Conservation (phyloP, 2,329 filamentous ascomycete species). For the Fusarium poae region DNA sequence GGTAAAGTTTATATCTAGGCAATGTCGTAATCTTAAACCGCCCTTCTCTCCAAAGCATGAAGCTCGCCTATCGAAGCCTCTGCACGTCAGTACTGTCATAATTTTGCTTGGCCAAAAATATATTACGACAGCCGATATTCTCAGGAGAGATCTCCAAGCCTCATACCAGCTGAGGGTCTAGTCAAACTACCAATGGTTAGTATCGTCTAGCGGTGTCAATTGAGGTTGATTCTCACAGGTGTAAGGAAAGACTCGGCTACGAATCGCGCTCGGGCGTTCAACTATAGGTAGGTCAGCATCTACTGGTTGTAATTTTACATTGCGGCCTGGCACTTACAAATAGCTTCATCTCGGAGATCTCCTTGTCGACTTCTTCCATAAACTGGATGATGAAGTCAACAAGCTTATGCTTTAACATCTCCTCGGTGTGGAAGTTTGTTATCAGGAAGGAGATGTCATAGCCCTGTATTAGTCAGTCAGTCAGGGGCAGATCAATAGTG, state of each 20-base stretch:
- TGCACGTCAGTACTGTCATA: constrained; percentile 30
- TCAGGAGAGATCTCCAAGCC: constrained; percentile 35
- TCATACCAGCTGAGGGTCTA: constrained; percentile 47
- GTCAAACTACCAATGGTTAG: constrained; percentile 52
- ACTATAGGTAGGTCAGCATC: constrained; percentile 62
- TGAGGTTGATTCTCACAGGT: constrained; percentile 69
- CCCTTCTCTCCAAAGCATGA: constrained; percentile 24
- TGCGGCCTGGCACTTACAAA: constrained; percentile 76
- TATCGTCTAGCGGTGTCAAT: background rate
- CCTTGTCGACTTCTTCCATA: constrained; percentile 99
- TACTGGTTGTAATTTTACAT: background rate
- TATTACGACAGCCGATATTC: constrained; percentile 29
- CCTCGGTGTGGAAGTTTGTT: constrained; percentile 98
- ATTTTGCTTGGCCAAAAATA: constrained; percentile 31
- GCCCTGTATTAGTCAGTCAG: constrained; percentile 67
- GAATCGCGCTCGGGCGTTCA: constrained; percentile 96
- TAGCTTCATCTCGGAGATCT: constrained; percentile 99
- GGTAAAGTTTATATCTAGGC: constrained; percentile 44
- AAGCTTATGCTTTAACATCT: constrained; percentile 98
- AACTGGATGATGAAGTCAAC: constrained; percentile 99
- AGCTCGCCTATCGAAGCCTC: constrained; percentile 16
- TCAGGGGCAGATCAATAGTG: constrained; percentile 22
- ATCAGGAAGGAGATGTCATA: constrained; percentile 99
- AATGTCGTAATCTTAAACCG: constrained; percentile 35
- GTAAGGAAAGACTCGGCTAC: constrained; percentile 98